Percentiles rank a stretch among this genome's conserved stretches.
Conservation (phyloP, 2,329 filamentous ascomycete genomes). For the Colletotrichum orchidophilum region DNA sequence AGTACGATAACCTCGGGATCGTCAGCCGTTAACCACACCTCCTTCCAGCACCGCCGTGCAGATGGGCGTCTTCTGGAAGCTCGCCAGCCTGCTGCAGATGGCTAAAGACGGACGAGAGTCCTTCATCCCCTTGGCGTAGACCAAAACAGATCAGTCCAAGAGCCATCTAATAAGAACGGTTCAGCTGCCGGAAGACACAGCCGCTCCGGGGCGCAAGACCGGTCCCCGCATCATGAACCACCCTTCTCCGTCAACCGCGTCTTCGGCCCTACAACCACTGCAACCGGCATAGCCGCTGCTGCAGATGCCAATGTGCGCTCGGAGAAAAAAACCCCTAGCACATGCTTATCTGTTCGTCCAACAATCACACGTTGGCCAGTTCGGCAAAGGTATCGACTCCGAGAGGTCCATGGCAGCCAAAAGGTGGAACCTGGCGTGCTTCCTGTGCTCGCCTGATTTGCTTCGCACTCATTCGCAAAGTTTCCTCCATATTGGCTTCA, state of each 20-base stretch:
- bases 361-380: constrained; percentile 22
- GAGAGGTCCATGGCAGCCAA: constrained; percentile 13
- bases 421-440: constrained; percentile 16
- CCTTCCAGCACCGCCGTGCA: not conserved
- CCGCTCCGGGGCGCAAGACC: not conserved
- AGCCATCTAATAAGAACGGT: not conserved
- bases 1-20: constrained; percentile 19
- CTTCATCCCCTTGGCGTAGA: not conserved
- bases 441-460: not conserved
- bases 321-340: constrained; percentile 11
- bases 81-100: constrained; percentile 8
- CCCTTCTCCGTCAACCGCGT: not conserved
- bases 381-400: constrained; percentile 23
- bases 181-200: constrained; percentile 1
- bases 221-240: constrained; percentile 1
- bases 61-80: constrained; percentile 23
- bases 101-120: constrained; percentile 16
- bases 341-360: constrained; percentile 22
- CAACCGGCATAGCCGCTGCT: constrained; percentile 23
- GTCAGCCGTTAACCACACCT: not conserved
- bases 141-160: not conserved
- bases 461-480: constrained; percentile 4
- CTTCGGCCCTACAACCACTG: constrained; percentile 2
- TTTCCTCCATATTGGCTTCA: constrained; percentile 8
- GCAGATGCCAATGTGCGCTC: constrained; percentile 24